Conservation (phyloP, 371 early-diverging fungal genomes). For the Apophysomyces elegans region DNA sequence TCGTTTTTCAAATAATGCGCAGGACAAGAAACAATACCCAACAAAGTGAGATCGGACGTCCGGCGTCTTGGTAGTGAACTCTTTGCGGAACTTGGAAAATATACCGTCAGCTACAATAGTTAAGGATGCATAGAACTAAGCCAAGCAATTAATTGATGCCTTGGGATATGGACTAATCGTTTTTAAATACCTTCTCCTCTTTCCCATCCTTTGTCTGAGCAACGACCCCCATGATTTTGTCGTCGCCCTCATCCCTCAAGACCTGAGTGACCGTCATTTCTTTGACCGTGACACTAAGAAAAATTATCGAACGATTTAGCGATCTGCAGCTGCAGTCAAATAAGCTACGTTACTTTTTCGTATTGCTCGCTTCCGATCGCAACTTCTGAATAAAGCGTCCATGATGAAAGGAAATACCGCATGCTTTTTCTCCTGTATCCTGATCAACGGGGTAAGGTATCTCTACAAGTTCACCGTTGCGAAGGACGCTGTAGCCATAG, state of each 20-base stretch:
- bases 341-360: constrained; percentile 52
- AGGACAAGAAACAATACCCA: constrained; percentile 63
- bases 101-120: constrained; percentile 70
- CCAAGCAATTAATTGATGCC: not conserved
- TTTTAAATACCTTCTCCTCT: constrained; percentile 27
- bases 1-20: not conserved
- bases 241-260: constrained; percentile 43
- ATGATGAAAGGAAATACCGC: constrained; percentile 91
- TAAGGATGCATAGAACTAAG: constrained; percentile 67
- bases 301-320: constrained; percentile 5
- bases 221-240: constrained; percentile 60
- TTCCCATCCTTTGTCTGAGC: constrained; percentile 27
- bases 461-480: constrained; percentile 54
- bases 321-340: constrained; percentile 2
- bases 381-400: constrained; percentile 90
- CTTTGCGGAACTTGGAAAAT: constrained; percentile 92
- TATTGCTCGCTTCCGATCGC: constrained; percentile 66
- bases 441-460: constrained; percentile 67
- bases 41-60: constrained; percentile 77
- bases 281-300: constrained; percentile 66
- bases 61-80: constrained; percentile 59
- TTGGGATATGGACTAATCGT: not conserved
- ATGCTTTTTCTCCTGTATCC: constrained; percentile 44
- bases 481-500: constrained; percentile 85
- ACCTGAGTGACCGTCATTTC: constrained; percentile 75